Base-by-base conservation (phyloP, 768 basidiomycete species). In the Trametes meyenii region DNA sequence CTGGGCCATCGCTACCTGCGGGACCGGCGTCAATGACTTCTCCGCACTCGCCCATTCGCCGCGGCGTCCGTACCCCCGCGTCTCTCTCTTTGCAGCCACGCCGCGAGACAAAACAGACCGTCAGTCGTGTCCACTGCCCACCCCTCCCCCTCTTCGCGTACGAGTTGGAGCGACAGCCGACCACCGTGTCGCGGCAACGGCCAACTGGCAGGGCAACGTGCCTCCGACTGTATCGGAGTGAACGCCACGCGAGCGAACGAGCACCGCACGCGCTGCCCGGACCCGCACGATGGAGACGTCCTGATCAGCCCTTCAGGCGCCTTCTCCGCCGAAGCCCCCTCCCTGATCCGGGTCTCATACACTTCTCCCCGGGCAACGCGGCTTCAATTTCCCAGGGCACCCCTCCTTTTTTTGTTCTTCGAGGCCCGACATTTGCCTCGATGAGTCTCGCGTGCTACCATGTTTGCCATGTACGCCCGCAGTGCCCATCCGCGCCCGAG, bases 361-460 rank as follows among this genome's bases (percentile, higher is more conserved):
- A 49, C 61, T 40, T 62, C 61, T 19, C n/a, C 39, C 45, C 61
- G 61, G 61, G 61, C 61, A 58, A 58, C 61, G 53, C 61, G 61
- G 61, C 50, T 16, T 45, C 56, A 40, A 42, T 51, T 43, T 44
- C 49, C 50, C 57, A 58, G 23, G 33, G 55, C 45, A 23, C 57
- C n/a, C 43, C 17, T 23, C 11, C 43, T 12, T 26, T 43, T 50
- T 11, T 19, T 29, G n/a, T 50, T 43, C 12, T 42, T 35, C 24
- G 43, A 19, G 21, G 24, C 50, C 39, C 26, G 24, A 26, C n/a
- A 21, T n/a, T n/a, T n/a, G 23, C 19, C 24, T 48, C 23, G 2
- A 48, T 21, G 14, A 14, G 24, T 10, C 45, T 24, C n/a, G 29
- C 29, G 40, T 24, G 46, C 44, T 10, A 19, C 14, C 44, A 19